Conservation (phyloP, 2,329 filamentous ascomycete genomes). For the Tolypocladium sp. region DNA sequence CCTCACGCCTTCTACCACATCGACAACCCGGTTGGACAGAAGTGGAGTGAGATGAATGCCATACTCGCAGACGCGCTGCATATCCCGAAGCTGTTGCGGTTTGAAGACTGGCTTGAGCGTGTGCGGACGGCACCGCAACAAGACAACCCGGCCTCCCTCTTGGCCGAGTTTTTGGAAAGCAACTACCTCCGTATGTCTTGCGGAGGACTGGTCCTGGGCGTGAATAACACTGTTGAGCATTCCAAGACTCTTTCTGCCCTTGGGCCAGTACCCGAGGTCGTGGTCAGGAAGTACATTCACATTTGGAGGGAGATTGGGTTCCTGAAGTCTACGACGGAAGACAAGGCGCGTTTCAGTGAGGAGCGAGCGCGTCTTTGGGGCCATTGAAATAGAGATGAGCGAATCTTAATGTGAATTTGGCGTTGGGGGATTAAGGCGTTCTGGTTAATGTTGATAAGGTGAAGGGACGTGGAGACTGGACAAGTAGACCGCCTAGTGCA, state of each 20-base stretch:
- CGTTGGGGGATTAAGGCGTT: too few species aligned
- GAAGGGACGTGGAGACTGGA: too few species aligned
- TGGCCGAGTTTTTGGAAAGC: slow-evolving; percentile 5
- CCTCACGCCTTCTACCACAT: slow-evolving; percentile 12
- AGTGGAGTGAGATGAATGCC: slow-evolving; percentile 8
- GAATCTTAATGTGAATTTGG: too few species aligned
- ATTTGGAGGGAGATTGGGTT: slow-evolving; percentile 4
- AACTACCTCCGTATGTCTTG: slow-evolving; percentile 8
- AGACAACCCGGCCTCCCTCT: slow-evolving; percentile 4
- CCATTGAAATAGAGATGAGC: too few species aligned
- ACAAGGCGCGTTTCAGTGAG: not conserved
- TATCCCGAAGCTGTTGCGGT: slow-evolving; percentile 4
- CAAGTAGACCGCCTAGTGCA: too few species aligned
- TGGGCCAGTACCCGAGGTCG: slow-evolving; percentile 2
- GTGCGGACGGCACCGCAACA: slow-evolving; percentile 1
- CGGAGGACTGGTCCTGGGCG: slow-evolving; percentile 6
- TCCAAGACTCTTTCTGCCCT: slow-evolving; percentile 2
- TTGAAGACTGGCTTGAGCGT: slow-evolving; percentile 4
- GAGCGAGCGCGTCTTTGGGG: not conserved
- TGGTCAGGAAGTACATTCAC: slow-evolving; percentile 2
- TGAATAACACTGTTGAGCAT: slow-evolving; percentile 5
- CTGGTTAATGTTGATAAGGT: too few species aligned
- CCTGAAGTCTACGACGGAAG: not conserved
- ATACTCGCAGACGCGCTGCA: slow-evolving; percentile 4
- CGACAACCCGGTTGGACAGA: slow-evolving; percentile 11